A percentile compares a stretch with the other conserved stretches of the same genome.
These are phyloP conservation scores for Aphanomyces invadans DNA, from an alignment of 352 stramenopile species.

Conservation along the genomic window DNA sequence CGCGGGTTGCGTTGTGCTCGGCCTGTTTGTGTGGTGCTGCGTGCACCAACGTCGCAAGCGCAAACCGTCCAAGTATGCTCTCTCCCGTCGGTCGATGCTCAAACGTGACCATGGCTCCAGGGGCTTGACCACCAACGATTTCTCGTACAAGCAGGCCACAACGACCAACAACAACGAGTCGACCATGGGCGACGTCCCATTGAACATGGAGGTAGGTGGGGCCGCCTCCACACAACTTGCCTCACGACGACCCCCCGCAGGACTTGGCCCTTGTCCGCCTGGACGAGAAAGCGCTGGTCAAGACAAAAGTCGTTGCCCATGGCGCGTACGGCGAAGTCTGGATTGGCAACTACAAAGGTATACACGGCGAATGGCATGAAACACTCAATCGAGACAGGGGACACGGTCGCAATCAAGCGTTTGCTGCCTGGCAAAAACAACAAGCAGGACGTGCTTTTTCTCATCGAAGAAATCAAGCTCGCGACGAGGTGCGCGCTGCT, in stretches of 20 bases:
- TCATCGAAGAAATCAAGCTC: conserved; percentile 8
- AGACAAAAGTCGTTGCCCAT: conserved; percentile 5
- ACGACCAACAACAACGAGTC: not conserved
- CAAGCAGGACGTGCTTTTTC: not conserved
- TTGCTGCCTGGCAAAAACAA: not conserved
- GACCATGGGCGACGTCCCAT: not conserved
- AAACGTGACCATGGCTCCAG: too few relatives aligned
- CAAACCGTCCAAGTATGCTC: not conserved
- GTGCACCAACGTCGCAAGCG: not conserved
- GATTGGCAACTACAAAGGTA: conserved; percentile 11
- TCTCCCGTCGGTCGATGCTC: not conserved
- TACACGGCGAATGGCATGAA: too few relatives aligned
- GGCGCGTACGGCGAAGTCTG: conserved; percentile 12
- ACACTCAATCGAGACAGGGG: too few relatives aligned
- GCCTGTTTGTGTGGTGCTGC: not conserved
- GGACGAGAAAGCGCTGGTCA: conserved; percentile 13
- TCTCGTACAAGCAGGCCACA: not conserved
- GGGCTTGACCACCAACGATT: not conserved
- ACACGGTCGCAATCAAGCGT: conserved; percentile 9
- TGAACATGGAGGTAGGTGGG: conserved; percentile 2
- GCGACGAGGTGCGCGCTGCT: too few relatives aligned
- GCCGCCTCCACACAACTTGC: too few relatives aligned
- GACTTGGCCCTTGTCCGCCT: conserved; percentile 13
- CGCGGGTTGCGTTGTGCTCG: not conserved
- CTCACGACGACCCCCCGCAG: too few relatives aligned